These are phyloP conservation scores for Cutaneotrichosporon cyanovorans DNA, from an alignment of 1,284 basidiomycete species.

Conservation along the genomic window DNA sequence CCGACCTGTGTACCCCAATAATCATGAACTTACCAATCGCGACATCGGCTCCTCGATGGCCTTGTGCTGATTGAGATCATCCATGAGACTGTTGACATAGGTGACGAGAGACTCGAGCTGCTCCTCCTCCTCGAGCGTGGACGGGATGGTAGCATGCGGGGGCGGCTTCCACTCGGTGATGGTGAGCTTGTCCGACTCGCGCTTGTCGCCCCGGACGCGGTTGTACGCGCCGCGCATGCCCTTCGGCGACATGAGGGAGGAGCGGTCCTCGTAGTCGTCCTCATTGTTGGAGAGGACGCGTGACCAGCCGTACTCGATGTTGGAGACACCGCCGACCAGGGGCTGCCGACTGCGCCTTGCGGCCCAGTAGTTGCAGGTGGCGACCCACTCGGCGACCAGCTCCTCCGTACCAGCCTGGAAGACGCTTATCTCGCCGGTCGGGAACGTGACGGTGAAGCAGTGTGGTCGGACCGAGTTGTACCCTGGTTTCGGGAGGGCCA, in stretches of 20 bases:
- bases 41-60: slow-evolving; percentile 76
- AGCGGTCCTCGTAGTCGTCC: slow-evolving; percentile 20
- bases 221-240: slow-evolving; percentile 11
- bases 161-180: slow-evolving; percentile 95
- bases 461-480: slow-evolving; percentile 83
- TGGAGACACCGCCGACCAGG: slow-evolving; percentile 86
- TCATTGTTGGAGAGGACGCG: slow-evolving; percentile 38
- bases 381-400: slow-evolving; percentile 94
- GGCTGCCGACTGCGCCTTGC: slow-evolving; percentile 89
- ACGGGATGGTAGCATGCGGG: slow-evolving; percentile 69
- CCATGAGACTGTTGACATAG: slow-evolving; percentile 67
- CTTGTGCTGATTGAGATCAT: slow-evolving; percentile 75
- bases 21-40: slow-evolving; percentile 55
- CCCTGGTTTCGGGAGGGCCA: slow-evolving; percentile 77
- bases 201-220: slow-evolving; percentile 3
- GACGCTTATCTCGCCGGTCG: slow-evolving; percentile 83
- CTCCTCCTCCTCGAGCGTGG: slow-evolving; percentile 79
- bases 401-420: slow-evolving; percentile 98
- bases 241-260: slow-evolving; percentile 5
- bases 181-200: slow-evolving; percentile 57
- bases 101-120: slow-evolving; percentile 79
- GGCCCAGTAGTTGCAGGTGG: slow-evolving; percentile 98
- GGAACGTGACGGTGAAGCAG: slow-evolving; percentile 88
- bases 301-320: slow-evolving; percentile 99
- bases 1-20: no score